Conservation (phyloP, 179 eudicot genomes). For the Silene noctiflora region DNA sequence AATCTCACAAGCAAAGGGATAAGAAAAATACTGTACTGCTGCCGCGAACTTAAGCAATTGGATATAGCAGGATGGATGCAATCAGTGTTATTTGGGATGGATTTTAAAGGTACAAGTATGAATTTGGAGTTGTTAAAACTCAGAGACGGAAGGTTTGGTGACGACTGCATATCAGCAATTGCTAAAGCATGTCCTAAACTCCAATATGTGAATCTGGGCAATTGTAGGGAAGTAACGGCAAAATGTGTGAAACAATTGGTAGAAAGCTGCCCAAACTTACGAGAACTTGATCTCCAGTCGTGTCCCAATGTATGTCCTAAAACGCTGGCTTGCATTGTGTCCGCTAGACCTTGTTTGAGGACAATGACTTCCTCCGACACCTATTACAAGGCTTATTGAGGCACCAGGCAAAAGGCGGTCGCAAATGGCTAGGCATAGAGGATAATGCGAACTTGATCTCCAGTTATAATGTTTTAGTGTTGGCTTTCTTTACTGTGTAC, state of each 20-base stretch:
- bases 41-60: neutral
- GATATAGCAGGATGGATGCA: neutral
- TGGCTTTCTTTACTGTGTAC: no score
- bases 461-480: no score
- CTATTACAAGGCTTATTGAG: no score
- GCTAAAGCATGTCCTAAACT: neutral
- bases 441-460: no score
- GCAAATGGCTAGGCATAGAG: no score
- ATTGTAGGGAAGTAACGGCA: neutral
- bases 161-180: neutral
- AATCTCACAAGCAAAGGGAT: neutral
- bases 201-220: neutral
- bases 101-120: neutral
- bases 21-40: neutral
- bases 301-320: neutral
- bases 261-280: neutral
- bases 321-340: neutral
- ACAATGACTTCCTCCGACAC: no score
- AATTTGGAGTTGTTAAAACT: neutral
- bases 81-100: neutral
- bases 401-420: no score
- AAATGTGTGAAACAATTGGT: neutral
- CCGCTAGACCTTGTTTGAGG: conserved; percentile 1
- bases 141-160: neutral
- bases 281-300: neutral